These are phyloP conservation scores for Paecilomyces variotii DNA, from an alignment of 2,329 filamentous ascomycete species.

Conservation along the genomic window DNA sequence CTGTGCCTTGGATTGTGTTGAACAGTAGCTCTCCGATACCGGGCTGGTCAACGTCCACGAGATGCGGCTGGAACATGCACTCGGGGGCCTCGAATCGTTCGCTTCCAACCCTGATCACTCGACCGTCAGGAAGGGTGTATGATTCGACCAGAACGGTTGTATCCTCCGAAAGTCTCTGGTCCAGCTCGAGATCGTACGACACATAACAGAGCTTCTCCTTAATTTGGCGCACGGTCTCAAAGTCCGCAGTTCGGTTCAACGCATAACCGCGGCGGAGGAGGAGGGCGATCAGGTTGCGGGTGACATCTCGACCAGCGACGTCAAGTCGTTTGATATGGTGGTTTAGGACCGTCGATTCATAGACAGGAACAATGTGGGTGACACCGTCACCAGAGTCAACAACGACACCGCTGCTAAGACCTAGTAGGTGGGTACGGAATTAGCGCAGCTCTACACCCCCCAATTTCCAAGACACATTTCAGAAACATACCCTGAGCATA, in stretches of 20 bases:
- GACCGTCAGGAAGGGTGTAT: constrained; percentile 93
- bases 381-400: constrained; percentile 98
- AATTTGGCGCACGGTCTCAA: constrained; percentile 97
- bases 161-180: constrained; percentile 92
- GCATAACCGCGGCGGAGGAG: constrained; percentile 90
- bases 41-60: constrained; percentile 94
- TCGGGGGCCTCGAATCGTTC: constrained; percentile 97
- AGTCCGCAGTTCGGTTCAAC: constrained; percentile 95
- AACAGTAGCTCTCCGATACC: constrained; percentile 96
- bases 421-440: constrained; percentile 33
- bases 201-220: constrained; percentile 99
- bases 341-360: constrained; percentile 95
- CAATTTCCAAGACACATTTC: background rate
- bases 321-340: constrained; percentile 91
- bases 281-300: constrained; percentile 93
- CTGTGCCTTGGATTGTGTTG: constrained; percentile 94
- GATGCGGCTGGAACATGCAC: constrained; percentile 95
- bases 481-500: constrained; percentile 75
- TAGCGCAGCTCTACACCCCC: background rate
- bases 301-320: constrained; percentile 93
- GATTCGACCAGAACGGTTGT: constrained; percentile 95
- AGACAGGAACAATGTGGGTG: constrained; percentile 96
- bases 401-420: constrained; percentile 87
- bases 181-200: constrained; percentile 92
- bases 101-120: constrained; percentile 90